Conservation (phyloP, 352 stramenopile genomes). For the Pythium apleroticum region DNA sequence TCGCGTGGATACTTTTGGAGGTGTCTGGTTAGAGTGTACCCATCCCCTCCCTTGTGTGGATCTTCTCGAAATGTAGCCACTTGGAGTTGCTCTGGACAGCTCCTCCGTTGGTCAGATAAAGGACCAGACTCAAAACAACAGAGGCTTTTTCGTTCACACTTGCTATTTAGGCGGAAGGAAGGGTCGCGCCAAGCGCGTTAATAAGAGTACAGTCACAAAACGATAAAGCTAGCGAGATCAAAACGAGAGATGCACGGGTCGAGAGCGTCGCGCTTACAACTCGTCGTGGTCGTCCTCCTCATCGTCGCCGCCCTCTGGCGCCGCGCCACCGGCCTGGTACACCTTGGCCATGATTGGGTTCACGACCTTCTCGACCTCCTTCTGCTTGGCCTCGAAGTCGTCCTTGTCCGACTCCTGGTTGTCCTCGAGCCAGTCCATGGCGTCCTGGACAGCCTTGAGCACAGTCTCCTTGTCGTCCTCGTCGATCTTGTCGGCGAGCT, state of each 20-base stretch:
- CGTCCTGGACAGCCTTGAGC: conserved; percentile 94
- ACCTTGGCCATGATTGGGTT: conserved; percentile 99
- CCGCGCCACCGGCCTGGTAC: conserved; percentile 87
- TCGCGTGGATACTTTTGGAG: not conserved
- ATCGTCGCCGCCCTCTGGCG: conserved; percentile 50
- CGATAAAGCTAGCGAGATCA: not conserved
- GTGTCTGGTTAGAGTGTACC: no score
- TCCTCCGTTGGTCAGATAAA: not conserved
- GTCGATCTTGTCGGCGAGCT: conserved; percentile 95
- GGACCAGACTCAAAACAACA: not conserved
- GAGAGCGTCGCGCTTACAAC: conserved; percentile 77
- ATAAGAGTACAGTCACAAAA: conserved; percentile 31
- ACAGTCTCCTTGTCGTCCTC: conserved; percentile 92
- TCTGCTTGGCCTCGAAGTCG: conserved; percentile 97
- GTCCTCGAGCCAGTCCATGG: conserved; percentile 99
- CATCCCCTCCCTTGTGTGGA: not conserved
- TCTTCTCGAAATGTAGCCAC: not conserved
- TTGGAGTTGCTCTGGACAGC: not conserved
- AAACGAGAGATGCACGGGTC: conserved; percentile 3
- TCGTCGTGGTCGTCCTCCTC: conserved; percentile 95
- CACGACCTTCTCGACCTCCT: conserved; percentile 97
- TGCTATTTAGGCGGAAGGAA: conserved; percentile 15
- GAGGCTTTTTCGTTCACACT: conserved; percentile 10
- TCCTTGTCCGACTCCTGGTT: conserved; percentile 98
- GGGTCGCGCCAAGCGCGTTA: conserved; percentile 23